Conservation (phyloP, 257 asterid genomes). For the Nicotiana sylvestris region DNA sequence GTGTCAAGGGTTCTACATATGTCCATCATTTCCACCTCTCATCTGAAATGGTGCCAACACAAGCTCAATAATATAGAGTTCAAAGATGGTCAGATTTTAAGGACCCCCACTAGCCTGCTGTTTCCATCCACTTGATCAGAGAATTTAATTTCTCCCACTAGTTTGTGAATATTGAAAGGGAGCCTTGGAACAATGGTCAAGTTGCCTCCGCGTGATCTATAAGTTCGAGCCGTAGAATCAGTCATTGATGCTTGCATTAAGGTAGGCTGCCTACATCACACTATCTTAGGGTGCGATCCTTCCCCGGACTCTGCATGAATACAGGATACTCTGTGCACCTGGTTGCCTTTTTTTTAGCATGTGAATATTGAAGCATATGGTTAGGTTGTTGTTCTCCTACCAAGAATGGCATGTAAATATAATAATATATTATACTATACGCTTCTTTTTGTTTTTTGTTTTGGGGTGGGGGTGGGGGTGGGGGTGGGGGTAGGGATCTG, state of each 20-base stretch:
- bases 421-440: neutral
- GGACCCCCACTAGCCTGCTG: slow-evolving; percentile 21
- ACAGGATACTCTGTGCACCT: too few species aligned
- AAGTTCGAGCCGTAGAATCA: too few species aligned
- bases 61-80: slow-evolving; percentile 41
- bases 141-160: neutral
- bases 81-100: slow-evolving; percentile 25
- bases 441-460: neutral
- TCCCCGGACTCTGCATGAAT: too few species aligned
- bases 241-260: too few species aligned
- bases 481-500: too few species aligned
- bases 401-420: neutral
- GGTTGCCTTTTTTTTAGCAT: neutral
- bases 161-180: neutral
- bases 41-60: slow-evolving; percentile 53
- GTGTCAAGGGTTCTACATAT: slow-evolving; percentile 39
- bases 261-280: too few species aligned
- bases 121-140: slow-evolving; percentile 31
- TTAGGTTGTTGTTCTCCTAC: neutral
- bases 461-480: too few species aligned
- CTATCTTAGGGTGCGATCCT: too few species aligned
- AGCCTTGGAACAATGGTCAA: too few species aligned
- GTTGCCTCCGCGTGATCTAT: too few species aligned
- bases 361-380: neutral
- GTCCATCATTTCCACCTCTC: slow-evolving; percentile 35